Evolutionary conservation across 1,284 basidiomycete species (phyloP), one percentile per base, ranked within the genome.

Genomic region (Trametes versicolor): DNA sequence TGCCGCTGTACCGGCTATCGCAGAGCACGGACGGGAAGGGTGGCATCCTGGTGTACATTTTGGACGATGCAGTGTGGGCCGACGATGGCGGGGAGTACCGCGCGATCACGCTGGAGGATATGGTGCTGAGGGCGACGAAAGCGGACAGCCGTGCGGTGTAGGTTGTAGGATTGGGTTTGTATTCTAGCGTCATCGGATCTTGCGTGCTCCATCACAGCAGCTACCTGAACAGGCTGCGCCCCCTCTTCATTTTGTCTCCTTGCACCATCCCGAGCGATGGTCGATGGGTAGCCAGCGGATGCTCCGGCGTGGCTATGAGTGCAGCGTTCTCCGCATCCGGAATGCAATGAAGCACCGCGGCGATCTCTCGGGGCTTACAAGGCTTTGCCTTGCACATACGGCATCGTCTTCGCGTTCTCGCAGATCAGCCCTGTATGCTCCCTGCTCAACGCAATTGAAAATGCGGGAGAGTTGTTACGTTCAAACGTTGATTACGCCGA

Each of bases 61-160:
- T 89, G 70, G 95, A 97, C 73, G 95, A 97, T 77, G 94, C 93
- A 1, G 91, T 96, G 29, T 97, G 92, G 92, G 90, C 88, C 9
- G 81, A 86, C 2, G 80, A 82, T 58, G 84, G 84, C 19, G 68
- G 61, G 32, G 86, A 88, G 23, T 90, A 85, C 74, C 77, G 83
- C 55, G 90, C 90, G 13, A 85, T 92, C 47, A 78, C 84, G 2
- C 72, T 92, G 72, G 89, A 92, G 73, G 85, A 87, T 66, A 90
- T 92, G 86, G 89, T 93, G 39, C 75, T 88, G 50, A 83, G 86
- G 70, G 92, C 91, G 17, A 81, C 73, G 54, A 78, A 77, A 51
- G 61, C 61, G 60, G 71, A 60, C 32, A 69, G 25, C 17, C 45
- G 39, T 45, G 41, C 29, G 57, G 50, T 17, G 48, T 65, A 68